These are phyloP conservation scores for Draba incana DNA, from an alignment of 345 rosid genomes.

Conservation along the genomic window DNA sequence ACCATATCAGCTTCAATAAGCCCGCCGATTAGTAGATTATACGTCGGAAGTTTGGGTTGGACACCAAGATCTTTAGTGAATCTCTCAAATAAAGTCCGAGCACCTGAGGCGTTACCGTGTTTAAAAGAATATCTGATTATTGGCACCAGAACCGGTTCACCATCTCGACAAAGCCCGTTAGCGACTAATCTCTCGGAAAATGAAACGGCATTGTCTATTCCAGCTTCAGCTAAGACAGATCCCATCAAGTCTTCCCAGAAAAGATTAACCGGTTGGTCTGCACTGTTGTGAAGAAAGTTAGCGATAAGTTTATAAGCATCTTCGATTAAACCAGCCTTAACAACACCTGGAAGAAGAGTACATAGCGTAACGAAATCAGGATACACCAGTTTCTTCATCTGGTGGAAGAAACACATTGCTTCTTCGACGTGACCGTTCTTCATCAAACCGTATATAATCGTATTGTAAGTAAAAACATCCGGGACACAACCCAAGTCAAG, in stretches of 20 bases:
- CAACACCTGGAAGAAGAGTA: slow-evolving; percentile 85
- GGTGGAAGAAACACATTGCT: slow-evolving; percentile 83
- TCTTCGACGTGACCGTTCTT: slow-evolving; percentile 57
- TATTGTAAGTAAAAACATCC: slow-evolving; percentile 84
- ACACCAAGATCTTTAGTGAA: slow-evolving; percentile 67
- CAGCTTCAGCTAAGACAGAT: slow-evolving; percentile 66
- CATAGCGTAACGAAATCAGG: slow-evolving; percentile 84
- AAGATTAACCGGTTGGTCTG: slow-evolving; percentile 31
- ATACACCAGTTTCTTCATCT: slow-evolving; percentile 75
- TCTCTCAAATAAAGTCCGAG: slow-evolving; percentile 53
- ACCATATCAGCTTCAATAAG: slow-evolving; percentile 54
- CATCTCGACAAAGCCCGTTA: slow-evolving; percentile 51
- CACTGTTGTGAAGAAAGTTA: slow-evolving; percentile 53
- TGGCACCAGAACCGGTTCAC: slow-evolving; percentile 67
- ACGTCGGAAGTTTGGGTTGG: slow-evolving; percentile 48
- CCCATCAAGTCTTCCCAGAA: slow-evolving; percentile 83
- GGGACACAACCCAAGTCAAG: slow-evolving; percentile 60
- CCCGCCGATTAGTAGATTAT: slow-evolving; percentile 68
- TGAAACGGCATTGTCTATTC: slow-evolving; percentile 55
- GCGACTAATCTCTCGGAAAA: slow-evolving; percentile 67
- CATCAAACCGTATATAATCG: slow-evolving; percentile 71
- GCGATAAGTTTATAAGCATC: slow-evolving; percentile 68
- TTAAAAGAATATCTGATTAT: slow-evolving; percentile 63
- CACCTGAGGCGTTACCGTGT: slow-evolving; percentile 57
- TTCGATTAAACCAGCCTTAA: slow-evolving; percentile 59